Evolutionary conservation across 2,329 filamentous ascomycete species (phyloP), one percentile per base, ranked within the genome.

Genomic region (Xylariaceae sp.): DNA sequence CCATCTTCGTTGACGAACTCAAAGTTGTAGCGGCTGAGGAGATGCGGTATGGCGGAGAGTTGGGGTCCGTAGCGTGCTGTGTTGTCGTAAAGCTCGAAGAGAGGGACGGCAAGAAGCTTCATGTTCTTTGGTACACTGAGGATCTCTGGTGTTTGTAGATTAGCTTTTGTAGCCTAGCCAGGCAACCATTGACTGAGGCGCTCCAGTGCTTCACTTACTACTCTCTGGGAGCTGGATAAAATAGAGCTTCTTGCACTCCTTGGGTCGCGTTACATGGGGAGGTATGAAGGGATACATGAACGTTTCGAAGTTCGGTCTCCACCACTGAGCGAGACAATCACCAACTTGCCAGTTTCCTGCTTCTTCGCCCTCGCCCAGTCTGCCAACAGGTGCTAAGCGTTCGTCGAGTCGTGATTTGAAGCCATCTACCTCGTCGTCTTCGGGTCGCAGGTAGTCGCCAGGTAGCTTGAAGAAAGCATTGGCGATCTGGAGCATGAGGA

Each of bases 221-320:
- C 86, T 90, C 69, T 90, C 84, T 0, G 94, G 94, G 27, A 99
- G 76, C 68, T 96, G 89, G 58, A 99, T 96, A 55, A 97, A 90
- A 71, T 97, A 99, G 39, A 97, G 79, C 78, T 99, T 99, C 78
- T 99, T 99, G 76, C 92, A 96, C 75, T 99, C 94, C 76, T 99
- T 99, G 7, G 94, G 94, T 45, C 94, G 80, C 15, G 92, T 96
- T 55, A 96, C 90, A 72, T 99, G 94, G 15, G 91, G 90, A 7
- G 94, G 94, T 49, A 97, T 86, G 71, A 96, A 99, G 1, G 94
- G 94, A 68, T 99, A 99, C 90, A 99, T 96, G 77, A 97, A 97
- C 2, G 94, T 97, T 77, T 99, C 94, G 68, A 97, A 96, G 75
- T 97, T 99, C 47, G 94, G 94, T 50, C 94, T 81, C 90, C 92